phyloP scores from a whole-genome alignment of 2,329 filamentous ascomycete genomes.

The Pyrenophora teres region DNA sequence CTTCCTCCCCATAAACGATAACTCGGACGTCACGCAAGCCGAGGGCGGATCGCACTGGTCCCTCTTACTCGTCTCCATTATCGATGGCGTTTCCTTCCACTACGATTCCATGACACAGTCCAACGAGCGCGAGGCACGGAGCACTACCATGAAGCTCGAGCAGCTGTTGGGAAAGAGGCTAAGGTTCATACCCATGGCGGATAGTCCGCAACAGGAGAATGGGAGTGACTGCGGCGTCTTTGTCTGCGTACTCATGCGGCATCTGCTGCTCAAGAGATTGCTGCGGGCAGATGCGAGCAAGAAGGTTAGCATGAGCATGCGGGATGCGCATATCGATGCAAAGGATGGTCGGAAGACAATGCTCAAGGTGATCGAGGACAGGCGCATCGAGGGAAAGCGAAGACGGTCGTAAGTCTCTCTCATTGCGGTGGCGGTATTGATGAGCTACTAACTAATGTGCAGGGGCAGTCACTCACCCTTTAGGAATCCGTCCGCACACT shows the following conservation, averaged over 20 bases:
- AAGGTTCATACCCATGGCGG: conserved; percentile 78
- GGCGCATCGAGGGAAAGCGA: conserved; percentile 85
- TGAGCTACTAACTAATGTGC: neutral
- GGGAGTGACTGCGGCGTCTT: conserved; percentile 93
- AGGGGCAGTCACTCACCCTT: conserved; percentile 45
- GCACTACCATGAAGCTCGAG: conserved; percentile 71
- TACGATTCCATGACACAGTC: conserved; percentile 84
- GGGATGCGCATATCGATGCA: conserved; percentile 81
- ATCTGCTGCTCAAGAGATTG: conserved; percentile 84
- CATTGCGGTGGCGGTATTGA: neutral
- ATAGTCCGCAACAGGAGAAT: conserved; percentile 90
- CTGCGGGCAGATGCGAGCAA: conserved; percentile 77
- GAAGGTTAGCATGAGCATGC: conserved; percentile 94
- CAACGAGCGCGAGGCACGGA: conserved; percentile 75
- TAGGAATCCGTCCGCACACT: conserved; percentile 34
- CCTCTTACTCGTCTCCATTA: conserved; percentile 81
- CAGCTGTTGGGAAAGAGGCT: conserved; percentile 69
- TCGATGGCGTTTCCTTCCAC: conserved; percentile 92
- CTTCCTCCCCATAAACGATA: conserved; percentile 95
- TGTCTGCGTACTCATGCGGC: conserved; percentile 92
- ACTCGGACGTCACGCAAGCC: conserved; percentile 74
- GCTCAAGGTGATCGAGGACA: conserved; percentile 81
- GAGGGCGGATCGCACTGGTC: conserved; percentile 97
- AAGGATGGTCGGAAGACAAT: conserved; percentile 84
- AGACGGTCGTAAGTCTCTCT: conserved; percentile 72